phyloP scores from a whole-genome alignment of 345 rosid genomes.

The Hibiscus trionum region DNA sequence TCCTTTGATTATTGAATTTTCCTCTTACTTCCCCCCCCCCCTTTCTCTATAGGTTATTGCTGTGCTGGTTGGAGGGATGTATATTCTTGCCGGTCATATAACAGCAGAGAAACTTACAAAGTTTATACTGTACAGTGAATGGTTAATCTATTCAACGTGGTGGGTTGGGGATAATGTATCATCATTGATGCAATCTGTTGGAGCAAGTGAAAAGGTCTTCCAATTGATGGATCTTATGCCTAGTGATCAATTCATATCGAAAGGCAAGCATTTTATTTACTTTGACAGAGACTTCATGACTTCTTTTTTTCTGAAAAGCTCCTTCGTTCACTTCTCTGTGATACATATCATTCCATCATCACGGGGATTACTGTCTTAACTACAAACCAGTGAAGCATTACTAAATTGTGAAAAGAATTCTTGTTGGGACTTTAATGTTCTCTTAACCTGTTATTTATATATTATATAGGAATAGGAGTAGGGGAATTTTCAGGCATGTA shows the following conservation, averaged over 20 bases:
- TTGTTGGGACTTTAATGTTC: constrained; percentile 10
- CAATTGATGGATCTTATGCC: constrained; percentile 90
- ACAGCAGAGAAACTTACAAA: constrained; percentile 93
- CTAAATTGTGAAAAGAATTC: constrained; percentile 45
- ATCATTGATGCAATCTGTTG: constrained; percentile 84
- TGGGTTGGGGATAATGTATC: constrained; percentile 95
- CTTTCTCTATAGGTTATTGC: constrained; percentile 58
- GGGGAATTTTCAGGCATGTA: not conserved
- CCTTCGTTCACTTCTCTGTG: not conserved
- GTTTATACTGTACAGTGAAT: constrained; percentile 88
- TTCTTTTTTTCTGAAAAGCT: not conserved
- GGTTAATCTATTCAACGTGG: constrained; percentile 96
- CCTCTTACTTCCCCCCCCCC: not conserved
- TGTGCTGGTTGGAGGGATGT: constrained; percentile 82
- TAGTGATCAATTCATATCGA: constrained; percentile 61
- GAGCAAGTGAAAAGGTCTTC: constrained; percentile 98
- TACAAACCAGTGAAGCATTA: constrained; percentile 5
- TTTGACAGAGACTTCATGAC: not conserved
- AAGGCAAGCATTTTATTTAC: constrained; percentile 50
- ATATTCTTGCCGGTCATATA: constrained; percentile 71
- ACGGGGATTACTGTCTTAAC: constrained; percentile 6
- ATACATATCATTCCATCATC: not conserved
- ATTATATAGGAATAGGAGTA: not conserved
- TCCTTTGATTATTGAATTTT: constrained; percentile 4
- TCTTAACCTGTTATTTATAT: not conserved